phyloP scores from a whole-genome alignment of 2,329 filamentous ascomycete species.

The Spiromastix sp. region DNA sequence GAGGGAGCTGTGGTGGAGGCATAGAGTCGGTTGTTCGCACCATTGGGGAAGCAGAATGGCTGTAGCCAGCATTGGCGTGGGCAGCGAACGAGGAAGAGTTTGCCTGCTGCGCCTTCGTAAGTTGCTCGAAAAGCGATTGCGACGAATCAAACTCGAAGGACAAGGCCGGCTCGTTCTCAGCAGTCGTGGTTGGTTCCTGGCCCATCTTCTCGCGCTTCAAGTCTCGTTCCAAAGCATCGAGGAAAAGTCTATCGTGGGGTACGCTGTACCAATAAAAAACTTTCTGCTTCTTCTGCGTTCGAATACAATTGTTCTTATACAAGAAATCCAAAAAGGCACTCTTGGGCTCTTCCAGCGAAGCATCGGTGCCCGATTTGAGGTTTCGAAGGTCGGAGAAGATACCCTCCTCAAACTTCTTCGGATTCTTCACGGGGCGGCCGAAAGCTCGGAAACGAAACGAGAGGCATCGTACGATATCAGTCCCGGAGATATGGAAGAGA shows the following conservation, averaged over 20 bases:
- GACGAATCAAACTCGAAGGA: slow-evolving; percentile 99
- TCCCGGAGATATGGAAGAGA: slow-evolving; percentile 97
- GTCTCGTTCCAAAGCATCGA: slow-evolving; percentile 93
- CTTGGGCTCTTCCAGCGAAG: slow-evolving; percentile 96
- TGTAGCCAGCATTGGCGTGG: slow-evolving; percentile 58
- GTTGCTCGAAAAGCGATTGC: slow-evolving; percentile 96
- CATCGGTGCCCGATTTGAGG: slow-evolving; percentile 95
- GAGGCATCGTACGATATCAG: slow-evolving; percentile 95
- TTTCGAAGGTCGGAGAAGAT: slow-evolving; percentile 99
- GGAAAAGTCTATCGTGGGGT: slow-evolving; percentile 90
- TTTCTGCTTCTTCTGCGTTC: slow-evolving; percentile 99
- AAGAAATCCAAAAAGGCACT: slow-evolving; percentile 96
- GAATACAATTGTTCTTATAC: slow-evolving; percentile 99
- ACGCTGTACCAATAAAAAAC: slow-evolving; percentile 99
- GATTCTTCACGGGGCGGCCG: slow-evolving; percentile 96
- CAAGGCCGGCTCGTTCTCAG: slow-evolving; percentile 90
- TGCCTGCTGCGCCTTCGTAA: slow-evolving; percentile 98
- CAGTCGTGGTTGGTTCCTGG: slow-evolving; percentile 93
- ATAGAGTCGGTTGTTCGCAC: slow-evolving; percentile 80
- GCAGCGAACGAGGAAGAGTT: slow-evolving; percentile 95
- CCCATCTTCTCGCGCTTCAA: slow-evolving; percentile 99
- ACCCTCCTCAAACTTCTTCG: slow-evolving; percentile 98
- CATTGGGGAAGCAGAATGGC: slow-evolving; percentile 77
- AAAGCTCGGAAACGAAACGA: slow-evolving; percentile 98
- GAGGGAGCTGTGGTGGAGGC: slow-evolving; percentile 77